Base-by-base conservation (phyloP, 208 protist genomes). In the Acanthamoeba sp. region DNA sequence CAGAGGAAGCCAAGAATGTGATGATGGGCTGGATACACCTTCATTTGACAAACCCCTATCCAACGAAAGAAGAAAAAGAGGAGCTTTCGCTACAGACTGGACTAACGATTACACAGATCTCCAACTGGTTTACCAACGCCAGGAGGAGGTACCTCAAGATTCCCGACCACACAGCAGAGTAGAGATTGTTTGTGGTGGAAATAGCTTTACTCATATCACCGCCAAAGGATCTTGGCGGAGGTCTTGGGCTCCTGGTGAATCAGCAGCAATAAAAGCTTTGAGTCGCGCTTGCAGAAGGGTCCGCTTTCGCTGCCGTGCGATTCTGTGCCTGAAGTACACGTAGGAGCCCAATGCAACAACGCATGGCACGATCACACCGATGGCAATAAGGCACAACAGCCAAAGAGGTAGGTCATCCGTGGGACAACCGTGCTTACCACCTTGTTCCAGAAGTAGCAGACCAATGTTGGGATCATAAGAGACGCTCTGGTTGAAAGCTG, bases 71-170 rank as follows among this genome's bases (percentile, higher is more conserved):
- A 16, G 71, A 82, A 24, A 82, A 82, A 29, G 71, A 82, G 71
- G 18, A 50, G 14, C 71, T 82, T 24, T 40, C 71, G 12, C 34
- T n/a, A 0, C 34, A 1, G 0, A 82, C 71, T 4, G 71, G 71
- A 0, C 36, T 82, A 9, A 82, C 38, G 7, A 82, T 24, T 20
- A 29, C 20, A 0, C 71, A 82, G 71, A 82, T 82, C 29, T 29
- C 32, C 18, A 50, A 82, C 71, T 82, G 71, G 71, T 82, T 82
- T 24, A 48, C 40, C 29, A 82, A 82, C 40, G 71, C 71, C 32
- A 1, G 71, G 18, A 12, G 71, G 1, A 34, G 71, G 14, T 82
- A 82, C 24, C 71, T 82, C 55, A 62, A 62, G 22, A 62, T 62
- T 22, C 22, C 14, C 55, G 55, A 57, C 12, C 50, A 48, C 3